phyloP scores from a whole-genome alignment of 441 rosid species.

The Erodium trifolium region DNA sequence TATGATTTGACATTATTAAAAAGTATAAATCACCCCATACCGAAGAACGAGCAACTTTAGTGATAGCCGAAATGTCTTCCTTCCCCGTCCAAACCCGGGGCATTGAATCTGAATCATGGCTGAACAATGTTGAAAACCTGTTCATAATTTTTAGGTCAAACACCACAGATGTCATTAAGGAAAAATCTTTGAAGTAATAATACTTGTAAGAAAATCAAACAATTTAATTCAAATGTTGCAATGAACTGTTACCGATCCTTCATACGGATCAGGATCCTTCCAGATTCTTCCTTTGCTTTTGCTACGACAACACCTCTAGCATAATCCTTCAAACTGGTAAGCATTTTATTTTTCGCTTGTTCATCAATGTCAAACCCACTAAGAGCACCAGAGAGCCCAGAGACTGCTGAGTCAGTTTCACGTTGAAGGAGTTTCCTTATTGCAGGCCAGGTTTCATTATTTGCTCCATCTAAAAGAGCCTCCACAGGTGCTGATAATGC shows the following conservation, averaged over 20 bases:
- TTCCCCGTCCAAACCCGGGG: conserved; percentile 98
- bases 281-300: conserved; percentile 90
- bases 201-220: conserved; percentile 9
- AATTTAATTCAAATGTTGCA: conserved; percentile 14
- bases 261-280: conserved; percentile 78
- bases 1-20: conserved; percentile 12
- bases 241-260: conserved; percentile 63
- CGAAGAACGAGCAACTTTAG: conserved; percentile 83
- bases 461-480: conserved; percentile 89
- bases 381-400: conserved; percentile 57
- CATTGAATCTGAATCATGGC: conserved; percentile 96
- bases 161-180: neutral
- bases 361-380: conserved; percentile 79
- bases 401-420: conserved; percentile 67
- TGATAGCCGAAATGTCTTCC: conserved; percentile 93
- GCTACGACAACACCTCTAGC: conserved; percentile 78
- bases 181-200: neutral
- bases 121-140: conserved; percentile 84
- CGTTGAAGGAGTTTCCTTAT: conserved; percentile 64
- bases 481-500: conserved; percentile 87
- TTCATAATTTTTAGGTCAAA: conserved; percentile 16
- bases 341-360: conserved; percentile 51
- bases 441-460: conserved; percentile 78
- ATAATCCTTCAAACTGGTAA: conserved; percentile 42
- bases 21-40: conserved; percentile 36